Conservation (phyloP, 345 rosid genomes). For the Aegle marmelos region DNA sequence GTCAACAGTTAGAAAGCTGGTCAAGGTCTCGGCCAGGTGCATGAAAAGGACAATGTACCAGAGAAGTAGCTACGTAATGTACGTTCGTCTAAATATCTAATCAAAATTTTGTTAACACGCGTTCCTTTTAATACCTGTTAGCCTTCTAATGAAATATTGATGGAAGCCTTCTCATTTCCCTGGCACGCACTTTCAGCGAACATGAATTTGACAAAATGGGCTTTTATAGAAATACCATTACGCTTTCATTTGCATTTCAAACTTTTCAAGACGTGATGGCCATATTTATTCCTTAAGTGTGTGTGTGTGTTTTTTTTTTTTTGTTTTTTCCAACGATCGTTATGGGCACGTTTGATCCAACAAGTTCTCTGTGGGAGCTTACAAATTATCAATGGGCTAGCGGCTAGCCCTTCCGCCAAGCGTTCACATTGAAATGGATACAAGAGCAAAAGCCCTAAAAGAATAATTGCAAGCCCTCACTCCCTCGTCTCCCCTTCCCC, state of each 20-base stretch:
- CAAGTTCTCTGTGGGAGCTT: neutral
- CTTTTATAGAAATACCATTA: too few relatives aligned
- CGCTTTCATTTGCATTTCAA: neutral
- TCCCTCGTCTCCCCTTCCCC: neutral
- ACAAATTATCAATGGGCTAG: neutral
- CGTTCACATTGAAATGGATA: neutral
- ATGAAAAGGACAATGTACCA: neutral
- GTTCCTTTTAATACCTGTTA: neutral
- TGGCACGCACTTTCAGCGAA: too few relatives aligned
- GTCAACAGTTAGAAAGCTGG: neutral
- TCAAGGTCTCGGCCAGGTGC: neutral
- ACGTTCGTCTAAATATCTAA: neutral
- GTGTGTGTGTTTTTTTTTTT: too few relatives aligned
- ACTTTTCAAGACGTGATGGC: neutral
- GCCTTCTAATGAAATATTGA: too few relatives aligned
- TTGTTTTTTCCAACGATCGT: neutral
- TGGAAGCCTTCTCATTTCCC: too few relatives aligned
- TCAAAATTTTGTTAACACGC: neutral
- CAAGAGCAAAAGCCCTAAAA: neutral
- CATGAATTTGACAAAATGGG: too few relatives aligned
- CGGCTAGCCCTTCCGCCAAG: neutral
- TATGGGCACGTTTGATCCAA: neutral
- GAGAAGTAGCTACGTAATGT: too few relatives aligned
- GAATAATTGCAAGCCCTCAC: neutral
- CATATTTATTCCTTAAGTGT: neutral